A percentile compares a stretch with the other conserved stretches of the same genome.
phyloP scores from a whole-genome alignment of 768 basidiomycete species.

The Lactarius hatsudake region DNA sequence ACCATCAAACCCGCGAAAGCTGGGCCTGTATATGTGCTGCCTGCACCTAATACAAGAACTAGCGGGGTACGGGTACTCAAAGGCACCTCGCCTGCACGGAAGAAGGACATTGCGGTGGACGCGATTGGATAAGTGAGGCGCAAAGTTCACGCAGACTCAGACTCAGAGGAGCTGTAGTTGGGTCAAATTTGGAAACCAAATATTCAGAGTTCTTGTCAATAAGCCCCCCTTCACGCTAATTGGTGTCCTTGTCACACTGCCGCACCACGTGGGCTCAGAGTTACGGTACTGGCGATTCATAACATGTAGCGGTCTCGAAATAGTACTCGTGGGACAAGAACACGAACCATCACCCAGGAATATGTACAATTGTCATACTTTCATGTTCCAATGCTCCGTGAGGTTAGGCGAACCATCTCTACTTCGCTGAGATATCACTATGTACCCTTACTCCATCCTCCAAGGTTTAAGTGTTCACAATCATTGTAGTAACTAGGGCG shows the following conservation, averaged over 20 bases:
- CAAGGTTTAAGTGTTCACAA: not conserved
- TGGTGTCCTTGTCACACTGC: conserved; percentile 9
- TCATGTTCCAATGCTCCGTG: not conserved
- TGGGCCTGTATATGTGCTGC: conserved; percentile 6
- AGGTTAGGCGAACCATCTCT: not conserved
- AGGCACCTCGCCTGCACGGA: no score
- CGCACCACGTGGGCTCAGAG: not conserved
- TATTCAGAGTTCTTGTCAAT: not conserved
- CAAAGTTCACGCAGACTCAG: not conserved
- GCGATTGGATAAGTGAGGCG: not conserved
- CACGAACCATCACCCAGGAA: not conserved
- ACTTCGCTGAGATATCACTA: not conserved
- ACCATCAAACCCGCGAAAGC: not conserved
- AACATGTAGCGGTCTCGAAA: not conserved
- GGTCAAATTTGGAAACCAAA: conserved; percentile 6
- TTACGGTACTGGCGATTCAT: not conserved
- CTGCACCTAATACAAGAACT: conserved; percentile 25
- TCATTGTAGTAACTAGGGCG: conserved; percentile 14
- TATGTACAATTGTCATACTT: not conserved
- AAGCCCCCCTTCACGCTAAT: not conserved
- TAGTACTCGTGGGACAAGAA: not conserved
- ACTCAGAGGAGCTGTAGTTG: not conserved
- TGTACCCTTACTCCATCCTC: not conserved
- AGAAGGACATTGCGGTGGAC: not conserved
- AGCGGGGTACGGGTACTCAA: not conserved